Conservation (phyloP, 768 basidiomycete species). For the Termitomyces heimii region DNA sequence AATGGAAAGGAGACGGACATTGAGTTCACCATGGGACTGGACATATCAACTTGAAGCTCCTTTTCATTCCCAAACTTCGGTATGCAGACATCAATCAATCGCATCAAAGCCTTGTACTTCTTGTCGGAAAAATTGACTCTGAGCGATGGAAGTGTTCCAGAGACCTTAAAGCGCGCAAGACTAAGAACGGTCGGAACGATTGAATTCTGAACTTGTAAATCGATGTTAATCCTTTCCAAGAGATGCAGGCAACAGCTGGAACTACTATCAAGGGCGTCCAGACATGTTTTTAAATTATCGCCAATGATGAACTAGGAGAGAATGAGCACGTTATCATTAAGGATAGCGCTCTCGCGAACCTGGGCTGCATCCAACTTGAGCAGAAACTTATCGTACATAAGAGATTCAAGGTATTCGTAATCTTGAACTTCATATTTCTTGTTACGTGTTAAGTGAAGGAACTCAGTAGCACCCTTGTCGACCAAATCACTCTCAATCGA, state of each 20-base stretch:
- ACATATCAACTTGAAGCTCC: slow-evolving; percentile 10
- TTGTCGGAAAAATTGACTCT: slow-evolving; percentile 87
- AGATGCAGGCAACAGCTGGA: slow-evolving; percentile 68
- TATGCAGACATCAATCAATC: slow-evolving; percentile 84
- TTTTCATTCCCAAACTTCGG: slow-evolving; percentile 66
- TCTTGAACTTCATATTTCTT: slow-evolving; percentile 86
- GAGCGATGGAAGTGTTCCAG: slow-evolving; percentile 81
- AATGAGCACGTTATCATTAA: slow-evolving; percentile 17
- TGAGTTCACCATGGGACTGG: slow-evolving; percentile 14
- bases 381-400: slow-evolving; percentile 93
- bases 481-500: slow-evolving; percentile 88
- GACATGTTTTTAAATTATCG: slow-evolving; percentile 73
- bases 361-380: slow-evolving; percentile 86
- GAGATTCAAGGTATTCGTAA: slow-evolving; percentile 74
- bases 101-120: slow-evolving; percentile 90
- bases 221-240: slow-evolving; percentile 87
- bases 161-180: slow-evolving; percentile 84
- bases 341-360: slow-evolving; percentile 37
- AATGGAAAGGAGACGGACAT: slow-evolving; percentile 39
- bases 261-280: slow-evolving; percentile 64
- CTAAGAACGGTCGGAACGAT: slow-evolving; percentile 82
- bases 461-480: slow-evolving; percentile 71
- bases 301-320: slow-evolving; percentile 86
- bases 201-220: slow-evolving; percentile 85
- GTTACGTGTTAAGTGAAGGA: slow-evolving; percentile 77